Conservation (phyloP, 139 green algal species). For the Tetradesmus lagerheimii region DNA sequence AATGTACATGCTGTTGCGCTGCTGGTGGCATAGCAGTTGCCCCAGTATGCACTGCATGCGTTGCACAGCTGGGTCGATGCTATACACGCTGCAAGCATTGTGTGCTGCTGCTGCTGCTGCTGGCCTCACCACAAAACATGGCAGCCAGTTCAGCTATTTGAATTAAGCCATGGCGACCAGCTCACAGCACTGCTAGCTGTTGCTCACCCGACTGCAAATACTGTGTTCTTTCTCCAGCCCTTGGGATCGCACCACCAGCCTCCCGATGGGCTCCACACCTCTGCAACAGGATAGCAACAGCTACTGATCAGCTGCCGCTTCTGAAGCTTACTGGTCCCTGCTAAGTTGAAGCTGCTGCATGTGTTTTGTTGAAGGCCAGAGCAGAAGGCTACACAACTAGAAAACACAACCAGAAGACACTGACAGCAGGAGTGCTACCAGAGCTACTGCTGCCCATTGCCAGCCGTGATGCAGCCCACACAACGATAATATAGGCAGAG, state of each 20-base stretch:
- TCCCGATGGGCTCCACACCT: conserved; percentile 63
- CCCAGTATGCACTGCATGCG: too few species aligned
- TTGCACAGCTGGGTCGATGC: too few species aligned
- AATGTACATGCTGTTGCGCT: too few species aligned
- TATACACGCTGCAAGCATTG: too few species aligned
- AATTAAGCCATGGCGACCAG: too few species aligned
- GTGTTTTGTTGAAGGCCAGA: neutral
- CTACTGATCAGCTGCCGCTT: neutral
- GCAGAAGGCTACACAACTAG: neutral
- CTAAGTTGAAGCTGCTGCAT: neutral
- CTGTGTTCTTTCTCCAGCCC: conserved; percentile 63
- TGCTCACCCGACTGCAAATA: conserved; percentile 50
- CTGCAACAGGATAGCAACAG: conserved; percentile 28
- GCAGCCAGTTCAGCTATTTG: too few species aligned
- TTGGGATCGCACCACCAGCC: conserved; percentile 69
- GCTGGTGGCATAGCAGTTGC: too few species aligned
- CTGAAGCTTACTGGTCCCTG: neutral
- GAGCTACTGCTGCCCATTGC: neutral
- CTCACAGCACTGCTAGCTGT: neutral
- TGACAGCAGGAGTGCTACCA: neutral
- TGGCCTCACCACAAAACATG: too few species aligned
- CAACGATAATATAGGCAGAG: neutral
- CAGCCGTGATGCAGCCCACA: neutral
- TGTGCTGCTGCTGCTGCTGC: too few species aligned
- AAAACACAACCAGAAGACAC: too few species aligned